phyloP scores from a whole-genome alignment of 2,329 filamentous ascomycete genomes.

The Exophiala xenobiotica region DNA sequence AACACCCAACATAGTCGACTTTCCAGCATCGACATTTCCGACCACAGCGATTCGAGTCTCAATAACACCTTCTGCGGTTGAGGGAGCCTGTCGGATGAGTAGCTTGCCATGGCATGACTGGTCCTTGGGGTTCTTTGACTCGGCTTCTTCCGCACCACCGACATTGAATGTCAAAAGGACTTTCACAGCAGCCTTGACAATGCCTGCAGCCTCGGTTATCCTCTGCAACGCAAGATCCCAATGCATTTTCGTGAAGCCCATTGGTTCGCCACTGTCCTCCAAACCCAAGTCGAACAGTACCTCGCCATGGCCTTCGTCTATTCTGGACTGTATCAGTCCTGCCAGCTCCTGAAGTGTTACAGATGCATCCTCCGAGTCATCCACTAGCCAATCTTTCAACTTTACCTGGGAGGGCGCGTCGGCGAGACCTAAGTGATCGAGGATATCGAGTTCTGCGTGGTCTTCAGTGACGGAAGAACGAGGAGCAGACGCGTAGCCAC shows the following conservation, averaged over 20 bases:
- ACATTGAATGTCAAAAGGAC: constrained; percentile 89
- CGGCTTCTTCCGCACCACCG: constrained; percentile 71
- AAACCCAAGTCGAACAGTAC: constrained; percentile 87
- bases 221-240: constrained; percentile 72
- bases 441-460: constrained; percentile 85
- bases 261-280: constrained; percentile 83
- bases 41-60: constrained; percentile 96
- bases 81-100: constrained; percentile 72
- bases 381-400: constrained; percentile 74
- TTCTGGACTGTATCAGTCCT: constrained; percentile 63
- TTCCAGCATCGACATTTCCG: constrained; percentile 95
- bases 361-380: constrained; percentile 54
- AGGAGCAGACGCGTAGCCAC: constrained; percentile 39
- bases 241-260: constrained; percentile 70
- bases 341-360: constrained; percentile 63
- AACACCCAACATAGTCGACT: constrained; percentile 93
- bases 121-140: constrained; percentile 63
- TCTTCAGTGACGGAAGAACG: constrained; percentile 54
- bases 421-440: constrained; percentile 72
- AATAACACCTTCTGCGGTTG: constrained; percentile 79
- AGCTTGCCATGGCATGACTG: constrained; percentile 81
- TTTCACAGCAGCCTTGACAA: constrained; percentile 70
- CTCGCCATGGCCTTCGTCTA: constrained; percentile 85
- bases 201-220: constrained; percentile 64
- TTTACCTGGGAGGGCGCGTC: constrained; percentile 68